These are phyloP conservation scores for Diplosphaera chodatii DNA, from an alignment of 139 green algal genomes.

Conservation along the genomic window DNA sequence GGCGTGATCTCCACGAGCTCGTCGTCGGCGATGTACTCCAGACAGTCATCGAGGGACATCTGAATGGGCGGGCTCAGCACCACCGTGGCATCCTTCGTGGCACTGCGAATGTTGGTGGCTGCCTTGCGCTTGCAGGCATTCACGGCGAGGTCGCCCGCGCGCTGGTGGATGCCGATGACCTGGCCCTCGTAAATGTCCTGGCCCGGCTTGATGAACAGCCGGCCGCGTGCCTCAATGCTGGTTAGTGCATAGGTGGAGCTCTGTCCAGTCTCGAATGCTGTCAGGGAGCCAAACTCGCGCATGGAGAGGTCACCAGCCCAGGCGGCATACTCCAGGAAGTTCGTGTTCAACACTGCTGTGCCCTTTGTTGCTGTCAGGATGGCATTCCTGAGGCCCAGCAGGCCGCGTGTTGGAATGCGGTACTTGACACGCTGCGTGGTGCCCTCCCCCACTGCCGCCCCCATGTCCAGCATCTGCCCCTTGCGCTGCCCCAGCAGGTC, in stretches of 20 bases:
- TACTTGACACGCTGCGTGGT: conserved; percentile 69
- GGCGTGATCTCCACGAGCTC: conserved; percentile 96
- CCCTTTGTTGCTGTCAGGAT: conserved; percentile 95
- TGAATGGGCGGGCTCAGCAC: conserved; percentile 64
- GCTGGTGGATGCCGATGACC: conserved; percentile 92
- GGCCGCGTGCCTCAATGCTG: conserved; percentile 75
- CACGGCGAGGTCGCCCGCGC: conserved; percentile 86
- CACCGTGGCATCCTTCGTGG: conserved; percentile 55
- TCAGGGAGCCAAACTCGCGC: conserved; percentile 86
- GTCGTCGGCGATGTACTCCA: conserved; percentile 96
- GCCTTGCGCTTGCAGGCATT: conserved; percentile 98
- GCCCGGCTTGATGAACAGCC: conserved; percentile 82
- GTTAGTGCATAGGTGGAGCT: conserved; percentile 43
- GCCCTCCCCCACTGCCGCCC: conserved; percentile 21
- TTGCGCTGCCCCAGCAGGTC: conserved; percentile 90
- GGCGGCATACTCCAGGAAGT: conserved; percentile 69
- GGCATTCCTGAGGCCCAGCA: conserved; percentile 89
- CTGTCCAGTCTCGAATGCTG: conserved; percentile 81
- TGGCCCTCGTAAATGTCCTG: conserved; percentile 91
- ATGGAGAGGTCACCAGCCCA: conserved; percentile 76
- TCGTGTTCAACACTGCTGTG: conserved; percentile 92
- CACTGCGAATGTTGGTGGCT: conserved; percentile 74
- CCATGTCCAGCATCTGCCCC: conserved; percentile 91
- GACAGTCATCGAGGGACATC: conserved; percentile 86
- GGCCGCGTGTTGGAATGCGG: conserved; percentile 84